These are phyloP conservation scores for Acanthamoeba royreba DNA, from an alignment of 208 protist species.

Conservation along the genomic window DNA sequence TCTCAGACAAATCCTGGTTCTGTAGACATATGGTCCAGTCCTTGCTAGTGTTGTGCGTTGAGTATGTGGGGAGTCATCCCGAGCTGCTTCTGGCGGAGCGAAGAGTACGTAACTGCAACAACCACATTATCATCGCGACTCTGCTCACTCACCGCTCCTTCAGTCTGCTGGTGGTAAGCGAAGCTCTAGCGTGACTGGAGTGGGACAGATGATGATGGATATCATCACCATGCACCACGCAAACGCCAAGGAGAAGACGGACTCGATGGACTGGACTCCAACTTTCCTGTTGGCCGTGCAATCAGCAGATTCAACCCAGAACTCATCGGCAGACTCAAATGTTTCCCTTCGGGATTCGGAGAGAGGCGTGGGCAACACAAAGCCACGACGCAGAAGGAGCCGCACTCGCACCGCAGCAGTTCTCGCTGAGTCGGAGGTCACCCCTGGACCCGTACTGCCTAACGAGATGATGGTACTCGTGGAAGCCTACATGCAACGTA, in stretches of 20 bases:
- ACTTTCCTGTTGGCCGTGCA: too few relatives aligned
- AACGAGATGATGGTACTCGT: slow-evolving; percentile 17
- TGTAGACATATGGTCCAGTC: neutral
- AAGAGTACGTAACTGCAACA: neutral
- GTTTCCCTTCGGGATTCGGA: too few relatives aligned
- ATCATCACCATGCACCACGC: neutral
- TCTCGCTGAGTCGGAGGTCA: neutral
- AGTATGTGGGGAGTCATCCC: neutral
- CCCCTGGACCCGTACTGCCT: neutral
- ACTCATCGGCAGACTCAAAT: too few relatives aligned
- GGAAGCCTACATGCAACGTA: neutral
- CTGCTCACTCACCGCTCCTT: neutral
- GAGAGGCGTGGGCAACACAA: too few relatives aligned
- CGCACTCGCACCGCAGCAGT: neutral
- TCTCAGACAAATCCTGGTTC: too few relatives aligned
- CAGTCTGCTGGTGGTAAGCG: neutral
- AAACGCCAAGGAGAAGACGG: neutral
- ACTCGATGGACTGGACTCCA: neutral
- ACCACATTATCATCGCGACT: neutral
- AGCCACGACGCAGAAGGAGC: neutral
- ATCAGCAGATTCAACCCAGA: too few relatives aligned
- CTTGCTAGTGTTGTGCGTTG: neutral
- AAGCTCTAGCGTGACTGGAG: neutral
- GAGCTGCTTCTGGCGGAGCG: neutral
- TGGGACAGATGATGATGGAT: neutral